These are phyloP conservation scores for Boeremia exigua DNA, from an alignment of 2,329 filamentous ascomycete genomes.

Conservation along the genomic window DNA sequence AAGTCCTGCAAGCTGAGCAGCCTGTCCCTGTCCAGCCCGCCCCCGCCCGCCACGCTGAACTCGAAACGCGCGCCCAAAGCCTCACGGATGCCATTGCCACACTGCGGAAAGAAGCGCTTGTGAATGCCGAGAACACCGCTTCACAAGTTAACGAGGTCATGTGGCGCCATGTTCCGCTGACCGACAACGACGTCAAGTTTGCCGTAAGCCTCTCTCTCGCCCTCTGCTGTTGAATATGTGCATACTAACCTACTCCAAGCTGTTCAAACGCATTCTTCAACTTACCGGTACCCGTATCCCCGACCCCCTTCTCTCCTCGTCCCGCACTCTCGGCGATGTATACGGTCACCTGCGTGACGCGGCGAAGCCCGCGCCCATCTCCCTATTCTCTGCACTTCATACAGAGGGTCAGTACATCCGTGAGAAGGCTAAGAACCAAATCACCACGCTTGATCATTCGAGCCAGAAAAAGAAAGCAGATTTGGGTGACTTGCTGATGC, in stretches of 20 bases:
- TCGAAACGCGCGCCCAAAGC: conserved; percentile 24
- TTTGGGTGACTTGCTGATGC: conserved; percentile 33
- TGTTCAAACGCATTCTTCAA: conserved; percentile 80
- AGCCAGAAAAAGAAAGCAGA: conserved; percentile 20
- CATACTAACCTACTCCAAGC: conserved; percentile 56
- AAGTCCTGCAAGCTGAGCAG: conserved; percentile 35
- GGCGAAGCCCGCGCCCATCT: conserved; percentile 52
- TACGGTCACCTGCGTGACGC: conserved; percentile 45
- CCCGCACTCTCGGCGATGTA: conserved; percentile 47
- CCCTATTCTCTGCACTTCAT: conserved; percentile 67
- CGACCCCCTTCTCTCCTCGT: conserved; percentile 66
- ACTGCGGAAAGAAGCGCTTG: conserved; percentile 21
- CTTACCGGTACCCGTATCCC: conserved; percentile 78
- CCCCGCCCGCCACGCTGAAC: conserved; percentile 16
- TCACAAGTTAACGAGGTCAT: conserved; percentile 21
- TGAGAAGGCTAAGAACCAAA: conserved; percentile 10
- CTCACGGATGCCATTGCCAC: conserved; percentile 23
- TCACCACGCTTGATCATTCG: neutral
- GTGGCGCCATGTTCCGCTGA: conserved; percentile 38
- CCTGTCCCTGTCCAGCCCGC: conserved; percentile 10
- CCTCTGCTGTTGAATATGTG: neutral
- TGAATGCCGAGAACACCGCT: conserved; percentile 15
- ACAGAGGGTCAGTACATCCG: conserved; percentile 32
- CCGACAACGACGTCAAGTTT: conserved; percentile 41
- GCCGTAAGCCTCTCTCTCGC: conserved; percentile 34